Base-by-base conservation (phyloP, 495 filamentous ascomycete species). In the Margaritispora aquatica region DNA sequence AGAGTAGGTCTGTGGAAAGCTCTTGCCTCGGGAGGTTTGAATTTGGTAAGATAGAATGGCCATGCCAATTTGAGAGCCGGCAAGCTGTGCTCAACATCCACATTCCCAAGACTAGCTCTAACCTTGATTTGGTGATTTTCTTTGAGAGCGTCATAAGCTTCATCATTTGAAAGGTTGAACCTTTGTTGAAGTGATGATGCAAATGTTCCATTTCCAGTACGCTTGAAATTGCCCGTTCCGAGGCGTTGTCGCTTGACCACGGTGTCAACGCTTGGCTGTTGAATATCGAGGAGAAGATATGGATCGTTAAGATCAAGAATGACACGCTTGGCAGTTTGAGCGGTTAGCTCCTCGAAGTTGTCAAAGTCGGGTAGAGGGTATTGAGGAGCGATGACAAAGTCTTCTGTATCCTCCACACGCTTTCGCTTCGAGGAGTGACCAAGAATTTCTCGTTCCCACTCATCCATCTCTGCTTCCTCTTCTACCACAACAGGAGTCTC, bases 121-220 rank as follows among this genome's bases (percentile, higher is more conserved):
- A 99, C 87, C 73, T 95, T 96, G 77, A 87, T 93, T 73, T 95
- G 90, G 63, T 92, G 89, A 69, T 97, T 99, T 69, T 95, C 90
- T 72, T 99, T 97, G 46, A 99, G 80, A 54, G 88, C 84, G 64
- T 96, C 90, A 68, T 99, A 99, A 1, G 91, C 92, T 48, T 90
- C 86, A 66, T 99, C 94, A 59, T 96, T 96, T 26, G 93, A 96
- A 51, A 96, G 88, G 70, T 97, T 97, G 79, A 96, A 97, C 22
- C 92, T 82, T 61, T 85, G 80, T 24, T 78, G 82, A n/a, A 95
- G 72, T 51, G 83, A 77, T 26, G 79, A 81, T 21, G 78, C 77
- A 17, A 85, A 67, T 29, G 75, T 75, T 10, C 81, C 79, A 47
- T 77, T 80, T 10, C 75, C 77, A 70, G 82, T 74, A 22, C 83